Evolutionary conservation across 441 rosid species (phyloP).

Genomic region (Flueggea neowawraea): DNA sequence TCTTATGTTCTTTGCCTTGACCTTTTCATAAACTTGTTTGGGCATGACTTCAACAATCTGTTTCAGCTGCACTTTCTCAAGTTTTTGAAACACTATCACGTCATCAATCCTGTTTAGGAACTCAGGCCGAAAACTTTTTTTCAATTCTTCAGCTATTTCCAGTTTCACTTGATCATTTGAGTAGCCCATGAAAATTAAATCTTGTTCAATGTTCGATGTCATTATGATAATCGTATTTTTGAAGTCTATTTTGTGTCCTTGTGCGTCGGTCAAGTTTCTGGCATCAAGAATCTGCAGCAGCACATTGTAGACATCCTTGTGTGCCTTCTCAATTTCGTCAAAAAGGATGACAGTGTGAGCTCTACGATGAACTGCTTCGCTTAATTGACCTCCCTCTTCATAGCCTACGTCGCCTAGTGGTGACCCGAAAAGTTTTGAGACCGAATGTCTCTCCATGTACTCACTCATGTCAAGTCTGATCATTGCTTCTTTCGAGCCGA

Average conservation of each 20-base stretch:
- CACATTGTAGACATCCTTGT: conserved; percentile 30
- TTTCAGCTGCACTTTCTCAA: conserved; percentile 67
- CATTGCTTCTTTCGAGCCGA: conserved; percentile 32
- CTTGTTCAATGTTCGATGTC: conserved; percentile 34
- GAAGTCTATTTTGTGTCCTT: conserved; percentile 30
- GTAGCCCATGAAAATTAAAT: conserved; percentile 11
- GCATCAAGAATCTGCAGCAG: conserved; percentile 39
- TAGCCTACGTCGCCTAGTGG: conserved; percentile 42
- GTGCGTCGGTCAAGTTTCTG: conserved; percentile 32
- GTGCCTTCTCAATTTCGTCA: conserved; percentile 42
- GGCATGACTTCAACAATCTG: conserved; percentile 78
- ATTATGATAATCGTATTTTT: conserved; percentile 36
- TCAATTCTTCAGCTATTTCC: conserved; percentile 2
- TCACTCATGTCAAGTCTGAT: conserved; percentile 43
- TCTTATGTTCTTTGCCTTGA: conserved; percentile 62
- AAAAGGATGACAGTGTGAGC: conserved; percentile 33
- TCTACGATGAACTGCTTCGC: conserved; percentile 28
- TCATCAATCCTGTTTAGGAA: conserved; percentile 12
- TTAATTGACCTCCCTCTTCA: conserved; percentile 35
- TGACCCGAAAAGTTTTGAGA: conserved; percentile 34
- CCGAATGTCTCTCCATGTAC: conserved; percentile 38
- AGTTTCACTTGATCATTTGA: neutral
- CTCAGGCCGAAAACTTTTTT: conserved; percentile 4
- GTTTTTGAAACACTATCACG: conserved; percentile 2
- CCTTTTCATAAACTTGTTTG: conserved; percentile 60